Base-by-base conservation (phyloP, 2,329 filamentous ascomycete species). In the Helotiales sp. region DNA sequence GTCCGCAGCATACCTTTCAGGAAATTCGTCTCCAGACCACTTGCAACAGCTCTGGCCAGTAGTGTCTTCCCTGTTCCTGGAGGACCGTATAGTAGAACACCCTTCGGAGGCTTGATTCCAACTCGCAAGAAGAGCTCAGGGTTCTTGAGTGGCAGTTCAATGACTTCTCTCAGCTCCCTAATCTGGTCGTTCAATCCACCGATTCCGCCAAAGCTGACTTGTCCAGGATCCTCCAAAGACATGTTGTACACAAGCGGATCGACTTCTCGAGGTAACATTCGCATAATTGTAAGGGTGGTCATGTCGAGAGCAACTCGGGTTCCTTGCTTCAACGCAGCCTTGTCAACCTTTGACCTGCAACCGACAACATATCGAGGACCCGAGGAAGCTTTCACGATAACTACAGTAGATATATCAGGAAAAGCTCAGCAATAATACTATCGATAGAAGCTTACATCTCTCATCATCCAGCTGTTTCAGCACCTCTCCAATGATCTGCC, bases 231-330 rank as follows among this genome's bases (percentile, higher is more conserved):
- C 75, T 99, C 95, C 68, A 99, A 78, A 19, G 95, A 99, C 95
- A 99, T 99, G 81, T 99, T 99, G 84, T 99, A 99, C 67, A 99
- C 95, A 66, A 99, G 82, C 19, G 95, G 95, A 72, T 99, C 95
- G 72, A 99, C 96, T 80, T 99, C 95, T 74, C 95, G 89, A 59
- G 95, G 96, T 47, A 99, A 83, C 95, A 99, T 99, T 71, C 95
- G 91, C 95, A 99, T 99, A 76, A 99, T 99, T 60, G 95, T 99
- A 67, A 99, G 89, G 19, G 95, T 99, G 52, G 95, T 99, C 95
- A 99, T 99, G 72, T 99, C 95, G 59, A 99, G 87, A 31, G 95
- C 93, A 55, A 99, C 95, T 71, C 95, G 91, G 27, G 93, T 97
- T 69, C 96, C 96, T 77, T 99, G 95, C 84, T 98, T 99, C 73